Conservation (phyloP, 2,329 filamentous ascomycete genomes). For the Ascochyta lentis region DNA sequence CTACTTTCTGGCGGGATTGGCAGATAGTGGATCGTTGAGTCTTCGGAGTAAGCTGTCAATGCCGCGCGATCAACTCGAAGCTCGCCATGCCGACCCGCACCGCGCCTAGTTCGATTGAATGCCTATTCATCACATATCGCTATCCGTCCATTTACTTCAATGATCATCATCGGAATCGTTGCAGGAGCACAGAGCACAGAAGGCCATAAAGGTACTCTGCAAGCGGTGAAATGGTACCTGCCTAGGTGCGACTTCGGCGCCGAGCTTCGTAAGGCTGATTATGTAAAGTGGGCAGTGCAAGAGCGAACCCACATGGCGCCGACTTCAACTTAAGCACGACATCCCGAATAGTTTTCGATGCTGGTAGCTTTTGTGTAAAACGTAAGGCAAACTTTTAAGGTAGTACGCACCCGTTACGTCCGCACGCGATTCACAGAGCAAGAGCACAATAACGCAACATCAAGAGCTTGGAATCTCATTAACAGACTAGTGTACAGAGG, state of each 20-base stretch:
- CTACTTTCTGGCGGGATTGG: slow-evolving; percentile 1
- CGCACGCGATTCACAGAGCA: not conserved
- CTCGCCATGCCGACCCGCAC: slow-evolving; percentile 9
- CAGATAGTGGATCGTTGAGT: not conserved
- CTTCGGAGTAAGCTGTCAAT: slow-evolving; percentile 7
- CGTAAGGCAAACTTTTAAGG: too few species aligned
- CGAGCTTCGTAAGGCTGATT: slow-evolving; percentile 7
- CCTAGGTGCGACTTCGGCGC: not conserved
- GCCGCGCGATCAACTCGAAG: slow-evolving; percentile 1
- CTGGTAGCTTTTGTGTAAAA: not conserved
- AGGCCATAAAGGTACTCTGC: slow-evolving; percentile 15
- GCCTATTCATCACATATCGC: not conserved
- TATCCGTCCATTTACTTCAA: not conserved
- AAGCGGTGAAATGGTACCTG: slow-evolving; percentile 7
- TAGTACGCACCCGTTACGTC: not conserved
- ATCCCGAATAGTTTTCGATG: not conserved
- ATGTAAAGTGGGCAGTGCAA: slow-evolving; percentile 6
- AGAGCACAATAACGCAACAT: not conserved
- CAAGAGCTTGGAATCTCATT: not conserved
- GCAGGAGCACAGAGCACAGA: slow-evolving; percentile 4
- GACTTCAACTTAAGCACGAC: not conserved
- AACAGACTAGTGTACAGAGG: slow-evolving; percentile 2
- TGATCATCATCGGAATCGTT: not conserved
- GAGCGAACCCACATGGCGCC: not conserved
- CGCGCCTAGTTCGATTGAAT: not conserved